Percentiles rank a stretch among this genome's conserved stretches.
Conservation (phyloP, 2,329 filamentous ascomycete species). For the Hypoxylon sp. region DNA sequence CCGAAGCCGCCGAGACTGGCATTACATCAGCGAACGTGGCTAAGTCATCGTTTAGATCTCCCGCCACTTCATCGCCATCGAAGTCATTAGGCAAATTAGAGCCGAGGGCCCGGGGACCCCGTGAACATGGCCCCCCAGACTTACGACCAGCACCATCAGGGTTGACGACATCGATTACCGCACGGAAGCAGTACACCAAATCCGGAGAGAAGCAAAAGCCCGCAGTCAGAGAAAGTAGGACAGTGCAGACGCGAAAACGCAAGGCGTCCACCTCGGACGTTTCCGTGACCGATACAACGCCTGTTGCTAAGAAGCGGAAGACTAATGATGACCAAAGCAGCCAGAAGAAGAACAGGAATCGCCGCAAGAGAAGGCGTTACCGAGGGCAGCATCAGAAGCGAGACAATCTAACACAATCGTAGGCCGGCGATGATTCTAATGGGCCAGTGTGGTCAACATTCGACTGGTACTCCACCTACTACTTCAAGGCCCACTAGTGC, state of each 20-base stretch:
- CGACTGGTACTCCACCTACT: constrained; percentile 4
- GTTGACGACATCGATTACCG: background rate
- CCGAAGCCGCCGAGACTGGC: constrained; percentile 23
- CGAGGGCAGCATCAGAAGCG: background rate
- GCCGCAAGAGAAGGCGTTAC: constrained; percentile 7
- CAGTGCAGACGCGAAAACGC: constrained; percentile 4
- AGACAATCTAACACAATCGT: background rate
- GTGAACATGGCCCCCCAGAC: background rate
- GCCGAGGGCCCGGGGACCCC: too few relatives aligned
- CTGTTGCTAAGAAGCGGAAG: constrained; percentile 19
- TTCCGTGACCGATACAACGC: background rate
- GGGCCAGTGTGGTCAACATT: background rate
- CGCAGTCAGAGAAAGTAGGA: too few relatives aligned
- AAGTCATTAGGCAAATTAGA: constrained; percentile 2
- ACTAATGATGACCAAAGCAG: background rate
- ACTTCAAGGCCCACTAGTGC: constrained; percentile 4
- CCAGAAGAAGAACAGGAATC: background rate
- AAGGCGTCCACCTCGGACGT: background rate
- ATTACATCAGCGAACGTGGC: background rate
- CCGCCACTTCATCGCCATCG: background rate
- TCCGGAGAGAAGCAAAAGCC: background rate
- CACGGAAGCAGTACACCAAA: background rate
- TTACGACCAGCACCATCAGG: background rate
- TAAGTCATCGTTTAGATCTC: background rate
- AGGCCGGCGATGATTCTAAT: background rate